Evolutionary conservation across 176 grass and related monocot genomes (phyloP), one percentile per base, ranked within the genome.

Genomic region (Phyllostachys edulis): DNA sequence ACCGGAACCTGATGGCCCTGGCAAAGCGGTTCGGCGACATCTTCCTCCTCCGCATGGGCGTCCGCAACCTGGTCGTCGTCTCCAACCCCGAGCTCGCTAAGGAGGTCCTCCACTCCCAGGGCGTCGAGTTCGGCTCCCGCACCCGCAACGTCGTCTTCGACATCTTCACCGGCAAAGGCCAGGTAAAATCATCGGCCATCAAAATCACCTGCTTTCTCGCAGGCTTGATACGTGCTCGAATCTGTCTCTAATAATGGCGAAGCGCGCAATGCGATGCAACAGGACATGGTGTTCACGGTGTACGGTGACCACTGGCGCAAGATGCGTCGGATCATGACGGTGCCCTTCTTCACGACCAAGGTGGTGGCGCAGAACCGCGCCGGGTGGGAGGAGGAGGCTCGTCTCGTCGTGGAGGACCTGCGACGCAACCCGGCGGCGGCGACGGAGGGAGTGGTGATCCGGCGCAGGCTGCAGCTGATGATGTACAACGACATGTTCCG

Each of bases 401-500:
- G 89, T 16, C 89, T 80, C 2, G 95, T 95, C 42, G 89, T 98
- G 18, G 91, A 98, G 89, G 92, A 98, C 71, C 82, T 98, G 26
- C 40, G 39, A 62, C 44, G 52, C 71, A 37, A 92, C 84, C 76
- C 90, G 3, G 51, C 39, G 4, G 87, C 95, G 5, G 89, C 89
- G 0, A 76, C 81, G 0, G 76, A 80, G n/a, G 95, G 95, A 9
- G 60, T 87, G 9, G 87, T 98, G 9, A 72, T 97, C 69, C 80
- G 95, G 6, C 73, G 75, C 37, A 68, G 95, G 47, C 84, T 97
- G 18, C 95, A 98, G 82, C 88, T 93, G 11, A 94, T 98, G 92
- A 98, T 98, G 95, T 98, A 98, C 90, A 98, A 98, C 88, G 91
- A 98, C 89, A 95, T 98, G 95, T 98, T 93, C 82, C 87, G 95